Conservation (phyloP, 768 basidiomycete species). For the Hirschioporus abietinus region DNA sequence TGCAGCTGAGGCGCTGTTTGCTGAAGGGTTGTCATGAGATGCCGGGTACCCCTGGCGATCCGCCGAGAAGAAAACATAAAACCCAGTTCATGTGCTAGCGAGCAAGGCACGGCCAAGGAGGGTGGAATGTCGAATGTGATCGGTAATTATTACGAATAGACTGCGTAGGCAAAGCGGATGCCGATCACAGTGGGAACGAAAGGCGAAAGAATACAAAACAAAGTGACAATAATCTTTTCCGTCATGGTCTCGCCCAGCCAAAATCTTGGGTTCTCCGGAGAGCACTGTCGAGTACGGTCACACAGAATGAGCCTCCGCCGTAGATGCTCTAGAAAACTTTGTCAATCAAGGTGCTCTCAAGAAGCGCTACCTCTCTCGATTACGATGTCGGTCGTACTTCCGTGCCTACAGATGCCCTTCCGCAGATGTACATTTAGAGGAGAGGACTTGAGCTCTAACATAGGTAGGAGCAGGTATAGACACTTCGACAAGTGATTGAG, state of each 20-base stretch:
- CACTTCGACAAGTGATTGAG: no score
- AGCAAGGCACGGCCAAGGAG: background rate
- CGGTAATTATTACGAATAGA: no score
- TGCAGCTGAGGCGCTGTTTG: background rate
- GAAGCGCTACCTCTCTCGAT: no score
- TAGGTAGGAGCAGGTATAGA: no score
- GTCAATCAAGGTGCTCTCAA: background rate
- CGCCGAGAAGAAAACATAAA: background rate
- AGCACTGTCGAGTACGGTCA: background rate
- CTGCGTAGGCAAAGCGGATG: background rate
- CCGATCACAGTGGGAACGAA: background rate
- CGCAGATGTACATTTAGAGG: no score
- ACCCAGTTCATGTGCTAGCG: background rate
- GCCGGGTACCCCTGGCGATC: background rate
- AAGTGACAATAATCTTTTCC: background rate
- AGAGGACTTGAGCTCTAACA: no score
- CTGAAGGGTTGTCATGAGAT: background rate
- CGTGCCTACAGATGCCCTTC: no score
- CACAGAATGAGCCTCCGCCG: background rate
- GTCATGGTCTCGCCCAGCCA: background rate
- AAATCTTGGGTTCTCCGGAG: background rate
- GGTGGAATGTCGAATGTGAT: background rate
- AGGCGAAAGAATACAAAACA: background rate
- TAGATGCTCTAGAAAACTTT: background rate
- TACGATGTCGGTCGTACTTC: no score